These are phyloP conservation scores for Raphanus raphanistrum DNA, from an alignment of 345 rosid genomes.

Conservation along the genomic window DNA sequence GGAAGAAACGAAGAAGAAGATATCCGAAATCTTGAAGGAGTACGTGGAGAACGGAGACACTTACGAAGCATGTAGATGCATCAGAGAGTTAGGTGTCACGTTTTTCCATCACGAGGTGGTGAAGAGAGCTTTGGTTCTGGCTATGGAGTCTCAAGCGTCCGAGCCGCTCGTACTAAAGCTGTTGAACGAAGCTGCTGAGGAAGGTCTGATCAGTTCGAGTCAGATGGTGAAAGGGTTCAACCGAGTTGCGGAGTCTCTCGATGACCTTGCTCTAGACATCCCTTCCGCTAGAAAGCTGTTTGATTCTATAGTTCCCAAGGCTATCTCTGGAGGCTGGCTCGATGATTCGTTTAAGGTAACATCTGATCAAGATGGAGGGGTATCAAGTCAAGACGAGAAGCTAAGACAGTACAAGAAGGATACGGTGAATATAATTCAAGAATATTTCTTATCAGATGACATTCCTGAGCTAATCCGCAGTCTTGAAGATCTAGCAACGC, in stretches of 20 bases:
- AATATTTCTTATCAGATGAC: conserved; percentile 96
- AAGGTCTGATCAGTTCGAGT: conserved; percentile 92
- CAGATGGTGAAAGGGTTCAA: conserved; percentile 92
- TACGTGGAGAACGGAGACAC: conserved; percentile 83
- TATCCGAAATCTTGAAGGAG: conserved; percentile 78
- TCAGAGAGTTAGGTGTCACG: conserved; percentile 85
- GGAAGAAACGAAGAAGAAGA: conserved; percentile 92
- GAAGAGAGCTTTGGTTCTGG: conserved; percentile 87
- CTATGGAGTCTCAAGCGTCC: conserved; percentile 73
- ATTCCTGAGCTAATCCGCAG: conserved; percentile 86
- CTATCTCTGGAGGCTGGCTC: conserved; percentile 87
- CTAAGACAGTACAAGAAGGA: conserved; percentile 76
- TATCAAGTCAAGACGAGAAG: conserved; percentile 48
- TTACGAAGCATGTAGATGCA: conserved; percentile 93
- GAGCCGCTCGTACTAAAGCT: conserved; percentile 70
- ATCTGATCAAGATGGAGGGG: conserved; percentile 46
- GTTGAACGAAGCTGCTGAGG: conserved; percentile 88
- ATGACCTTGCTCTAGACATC: conserved; percentile 95
- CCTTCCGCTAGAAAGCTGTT: conserved; percentile 75
- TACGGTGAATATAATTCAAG: conserved; percentile 76
- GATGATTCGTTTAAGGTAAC: conserved; percentile 59
- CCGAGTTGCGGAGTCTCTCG: conserved; percentile 83
- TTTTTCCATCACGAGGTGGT: conserved; percentile 99
- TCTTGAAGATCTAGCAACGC: conserved; percentile 79
- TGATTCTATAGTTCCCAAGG: conserved; percentile 62